These are phyloP conservation scores for Cyclocybe aegerita DNA, from an alignment of 768 basidiomycete genomes.

Conservation along the genomic window DNA sequence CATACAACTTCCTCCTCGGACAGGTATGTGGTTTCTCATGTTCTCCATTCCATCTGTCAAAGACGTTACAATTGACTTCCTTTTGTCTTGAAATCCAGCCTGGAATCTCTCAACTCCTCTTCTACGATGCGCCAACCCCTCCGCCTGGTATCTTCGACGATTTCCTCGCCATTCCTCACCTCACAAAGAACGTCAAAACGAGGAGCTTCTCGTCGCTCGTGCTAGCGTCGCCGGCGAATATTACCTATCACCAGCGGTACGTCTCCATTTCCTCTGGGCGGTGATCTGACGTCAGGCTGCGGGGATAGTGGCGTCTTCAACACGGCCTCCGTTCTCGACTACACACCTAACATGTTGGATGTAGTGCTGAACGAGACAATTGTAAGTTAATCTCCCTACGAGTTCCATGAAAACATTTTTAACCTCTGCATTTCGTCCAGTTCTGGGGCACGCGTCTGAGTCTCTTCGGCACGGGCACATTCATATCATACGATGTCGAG, in stretches of 20 bases:
- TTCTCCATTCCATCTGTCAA: neutral
- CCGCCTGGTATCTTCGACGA: conserved; percentile 52
- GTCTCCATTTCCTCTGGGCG: neutral
- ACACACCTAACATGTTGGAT: conserved; percentile 34
- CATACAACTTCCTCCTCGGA: conserved; percentile 37
- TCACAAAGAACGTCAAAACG: conserved; percentile 37
- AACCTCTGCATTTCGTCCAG: conserved; percentile 21
- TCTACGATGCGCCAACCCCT: conserved; percentile 56
- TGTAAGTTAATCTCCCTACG: conserved; percentile 10
- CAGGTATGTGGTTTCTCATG: conserved; percentile 26
- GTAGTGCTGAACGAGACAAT: conserved; percentile 44
- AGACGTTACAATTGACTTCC: neutral
- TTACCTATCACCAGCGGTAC: conserved; percentile 26
- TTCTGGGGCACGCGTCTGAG: conserved; percentile 40
- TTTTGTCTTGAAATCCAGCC: conserved; percentile 17
- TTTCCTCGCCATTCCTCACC: conserved; percentile 41
- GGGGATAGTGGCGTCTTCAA: conserved; percentile 31
- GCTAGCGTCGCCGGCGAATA: conserved; percentile 31
- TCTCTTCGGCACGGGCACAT: conserved; percentile 21
- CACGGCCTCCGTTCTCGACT: conserved; percentile 39
- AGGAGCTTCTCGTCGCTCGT: conserved; percentile 43
- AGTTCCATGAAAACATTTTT: neutral
- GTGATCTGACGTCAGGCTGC: no score
- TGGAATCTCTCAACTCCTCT: conserved; percentile 33
- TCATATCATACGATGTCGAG: conserved; percentile 50